phyloP scores from a whole-genome alignment of 192 early-diverging fungal species.

The Coemansia sp. region DNA sequence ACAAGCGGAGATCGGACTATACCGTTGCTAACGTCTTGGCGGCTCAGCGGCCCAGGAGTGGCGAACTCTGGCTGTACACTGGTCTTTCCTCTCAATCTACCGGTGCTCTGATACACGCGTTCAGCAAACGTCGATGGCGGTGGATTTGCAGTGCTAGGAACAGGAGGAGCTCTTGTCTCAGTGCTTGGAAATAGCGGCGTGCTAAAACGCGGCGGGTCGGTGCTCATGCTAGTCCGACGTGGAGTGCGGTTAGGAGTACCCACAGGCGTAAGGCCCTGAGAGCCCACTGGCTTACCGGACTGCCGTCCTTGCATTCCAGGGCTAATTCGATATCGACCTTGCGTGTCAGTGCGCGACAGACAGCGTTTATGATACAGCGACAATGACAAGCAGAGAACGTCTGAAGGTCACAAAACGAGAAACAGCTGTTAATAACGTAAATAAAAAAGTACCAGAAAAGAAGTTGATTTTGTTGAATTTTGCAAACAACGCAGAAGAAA shows the following conservation, averaged over 20 bases:
- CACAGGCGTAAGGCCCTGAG: conserved; percentile 38
- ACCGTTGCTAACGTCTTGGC: neutral
- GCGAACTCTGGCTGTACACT: neutral
- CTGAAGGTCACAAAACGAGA: neutral
- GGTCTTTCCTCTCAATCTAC: conserved; percentile 5
- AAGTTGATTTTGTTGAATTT: neutral
- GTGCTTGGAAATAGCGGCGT: conserved; percentile 19
- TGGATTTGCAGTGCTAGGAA: neutral
- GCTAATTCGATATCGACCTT: neutral
- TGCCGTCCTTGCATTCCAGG: conserved; percentile 14
- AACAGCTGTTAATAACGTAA: neutral
- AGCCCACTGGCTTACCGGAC: conserved; percentile 29
- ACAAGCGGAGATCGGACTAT: neutral
- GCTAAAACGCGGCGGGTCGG: conserved; percentile 12
- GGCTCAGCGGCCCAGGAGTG: neutral
- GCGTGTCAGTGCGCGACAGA: neutral
- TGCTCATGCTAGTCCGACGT: conserved; percentile 14
- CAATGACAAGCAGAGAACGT: neutral
- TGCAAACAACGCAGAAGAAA: no score
- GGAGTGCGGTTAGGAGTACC: conserved; percentile 43
- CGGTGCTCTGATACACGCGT: conserved; percentile 44
- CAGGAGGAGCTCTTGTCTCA: conserved; percentile 1
- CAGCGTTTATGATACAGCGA: neutral
- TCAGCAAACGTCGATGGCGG: conserved; percentile 46
- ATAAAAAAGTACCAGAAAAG: neutral